Percentiles rank a stretch among this genome's conserved stretches.
Conservation (phyloP, 78 protist genomes). For the Trichosphaerium sp. region DNA sequence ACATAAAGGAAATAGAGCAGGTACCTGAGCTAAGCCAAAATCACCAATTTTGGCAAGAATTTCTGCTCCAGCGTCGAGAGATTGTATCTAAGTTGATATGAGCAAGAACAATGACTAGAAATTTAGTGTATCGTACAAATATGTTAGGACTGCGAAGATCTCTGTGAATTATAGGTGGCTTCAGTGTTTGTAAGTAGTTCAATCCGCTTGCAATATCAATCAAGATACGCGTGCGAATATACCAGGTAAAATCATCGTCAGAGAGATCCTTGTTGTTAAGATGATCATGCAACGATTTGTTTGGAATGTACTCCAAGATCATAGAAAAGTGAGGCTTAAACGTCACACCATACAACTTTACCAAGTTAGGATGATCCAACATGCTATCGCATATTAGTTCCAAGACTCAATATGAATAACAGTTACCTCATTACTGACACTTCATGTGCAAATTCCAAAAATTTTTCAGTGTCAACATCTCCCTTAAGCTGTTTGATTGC, state of each 20-base stretch:
- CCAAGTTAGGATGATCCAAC: conserved; percentile 25
- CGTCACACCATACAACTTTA: conserved; percentile 22
- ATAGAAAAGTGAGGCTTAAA: conserved; percentile 27
- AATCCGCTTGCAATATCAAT: conserved; percentile 41
- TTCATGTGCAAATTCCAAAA: conserved; percentile 39
- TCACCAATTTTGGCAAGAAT: too few relatives aligned
- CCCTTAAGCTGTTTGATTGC: conserved; percentile 21
- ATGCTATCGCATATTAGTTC: conserved; percentile 4
- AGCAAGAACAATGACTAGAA: too few relatives aligned
- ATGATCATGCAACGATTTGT: too few relatives aligned
- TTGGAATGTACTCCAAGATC: conserved; percentile 6
- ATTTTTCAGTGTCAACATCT: conserved; percentile 14
- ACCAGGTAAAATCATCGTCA: conserved; percentile 37
- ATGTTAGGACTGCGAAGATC: conserved; percentile 46
- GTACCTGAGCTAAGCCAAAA: too few relatives aligned
- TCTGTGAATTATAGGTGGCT: conserved; percentile 46
- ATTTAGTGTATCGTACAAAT: conserved; percentile 8
- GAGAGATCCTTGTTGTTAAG: too few relatives aligned
- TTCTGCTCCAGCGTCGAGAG: too few relatives aligned
- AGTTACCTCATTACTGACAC: conserved; percentile 16
- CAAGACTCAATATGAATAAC: not conserved
- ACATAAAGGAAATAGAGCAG: too few relatives aligned
- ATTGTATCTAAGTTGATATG: too few relatives aligned
- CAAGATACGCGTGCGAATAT: conserved; percentile 3
- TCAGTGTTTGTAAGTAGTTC: conserved; percentile 34